Conservation (phyloP, 2,329 filamentous ascomycete genomes). For the Alternaria infectoria region DNA sequence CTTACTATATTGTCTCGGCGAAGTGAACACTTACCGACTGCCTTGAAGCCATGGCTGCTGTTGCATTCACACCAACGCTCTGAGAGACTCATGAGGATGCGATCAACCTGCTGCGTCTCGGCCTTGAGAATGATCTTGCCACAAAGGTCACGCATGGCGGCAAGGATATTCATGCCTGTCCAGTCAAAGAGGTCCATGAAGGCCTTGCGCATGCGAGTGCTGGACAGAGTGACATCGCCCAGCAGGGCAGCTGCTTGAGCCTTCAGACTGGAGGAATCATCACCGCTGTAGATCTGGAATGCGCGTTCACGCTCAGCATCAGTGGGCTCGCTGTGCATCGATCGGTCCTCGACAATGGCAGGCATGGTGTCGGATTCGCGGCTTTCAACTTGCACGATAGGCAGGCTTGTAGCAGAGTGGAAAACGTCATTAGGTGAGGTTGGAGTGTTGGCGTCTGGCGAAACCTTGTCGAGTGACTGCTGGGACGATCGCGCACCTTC, state of each 20-base stretch:
- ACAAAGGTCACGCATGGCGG: conserved; percentile 80
- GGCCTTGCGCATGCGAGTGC: conserved; percentile 66
- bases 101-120: conserved; percentile 96
- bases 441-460: conserved; percentile 49
- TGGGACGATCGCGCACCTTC: conserved; percentile 48
- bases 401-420: conserved; percentile 57
- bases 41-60: conserved; percentile 89
- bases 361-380: conserved; percentile 49
- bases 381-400: conserved; percentile 59
- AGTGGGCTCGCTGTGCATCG: conserved; percentile 52
- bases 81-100: conserved; percentile 88
- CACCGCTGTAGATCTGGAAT: conserved; percentile 80
- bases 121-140: conserved; percentile 81
- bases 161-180: conserved; percentile 77
- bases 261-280: conserved; percentile 80
- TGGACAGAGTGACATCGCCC: conserved; percentile 69
- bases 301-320: conserved; percentile 79
- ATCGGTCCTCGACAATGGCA: conserved; percentile 43
- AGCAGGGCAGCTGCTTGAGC: conserved; percentile 86
- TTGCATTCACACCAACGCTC: conserved; percentile 94
- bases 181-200: conserved; percentile 97
- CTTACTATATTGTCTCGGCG: background rate
- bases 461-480: conserved; percentile 43
- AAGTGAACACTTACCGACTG: conserved; percentile 68
- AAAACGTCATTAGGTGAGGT: conserved; percentile 53